Percentiles rank a stretch among this genome's conserved stretches.
Evolutionary conservation across 75 land plant species (phyloP).

Genomic region (Chamaecyparis obtusa): DNA sequence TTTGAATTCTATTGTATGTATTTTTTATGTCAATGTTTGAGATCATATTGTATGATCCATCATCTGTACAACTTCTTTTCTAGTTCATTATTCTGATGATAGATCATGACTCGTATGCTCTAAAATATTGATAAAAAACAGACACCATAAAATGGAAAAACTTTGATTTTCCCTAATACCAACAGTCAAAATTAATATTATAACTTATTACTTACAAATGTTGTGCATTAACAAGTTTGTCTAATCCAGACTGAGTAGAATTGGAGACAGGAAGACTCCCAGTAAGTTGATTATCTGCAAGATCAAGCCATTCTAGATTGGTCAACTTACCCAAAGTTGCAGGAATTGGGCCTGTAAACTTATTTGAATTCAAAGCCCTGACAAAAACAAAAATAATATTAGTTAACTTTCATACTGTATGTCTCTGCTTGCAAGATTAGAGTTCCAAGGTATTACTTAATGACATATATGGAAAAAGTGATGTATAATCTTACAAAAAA

Average conservation of each 20-base stretch:
- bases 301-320: conserved; percentile 60
- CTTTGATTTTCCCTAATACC: too few species aligned
- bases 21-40: too few species aligned
- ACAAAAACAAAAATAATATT: conserved; percentile 17
- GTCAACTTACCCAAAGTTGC: conserved; percentile 49
- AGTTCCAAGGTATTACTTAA: not conserved
- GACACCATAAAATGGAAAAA: too few species aligned
- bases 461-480: not conserved
- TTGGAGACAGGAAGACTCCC: conserved; percentile 64
- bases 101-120: too few species aligned
- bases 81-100: too few species aligned
- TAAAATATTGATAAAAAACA: too few species aligned
- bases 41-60: too few species aligned
- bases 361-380: not conserved
- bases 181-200: not conserved
- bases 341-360: conserved; percentile 63
- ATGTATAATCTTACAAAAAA: not conserved
- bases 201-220: conserved; percentile 56
- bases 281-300: conserved; percentile 48
- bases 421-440: too few species aligned
- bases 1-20: too few species aligned
- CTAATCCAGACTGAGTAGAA: conserved; percentile 41
- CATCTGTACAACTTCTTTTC: too few species aligned
- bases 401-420: conserved; percentile 16
- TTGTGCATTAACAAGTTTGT: conserved; percentile 33